Conservation (phyloP, 192 early-diverging fungal species). For the Coemansia sp. region DNA sequence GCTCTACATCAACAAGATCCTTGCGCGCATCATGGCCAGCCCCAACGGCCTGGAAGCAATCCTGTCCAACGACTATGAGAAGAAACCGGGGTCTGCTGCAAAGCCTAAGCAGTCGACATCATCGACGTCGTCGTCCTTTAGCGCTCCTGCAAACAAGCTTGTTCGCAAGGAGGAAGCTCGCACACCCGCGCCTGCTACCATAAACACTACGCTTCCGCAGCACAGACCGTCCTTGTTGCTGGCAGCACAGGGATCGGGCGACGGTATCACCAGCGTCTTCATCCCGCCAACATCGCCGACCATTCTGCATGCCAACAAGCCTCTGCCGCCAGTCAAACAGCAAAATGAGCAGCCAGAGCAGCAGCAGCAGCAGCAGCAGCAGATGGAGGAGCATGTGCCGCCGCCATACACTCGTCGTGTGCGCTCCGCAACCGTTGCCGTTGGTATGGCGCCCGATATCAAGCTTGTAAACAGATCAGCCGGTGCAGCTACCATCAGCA, state of each 20-base stretch:
- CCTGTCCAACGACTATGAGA: conserved; percentile 52
- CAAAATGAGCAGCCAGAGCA: background rate
- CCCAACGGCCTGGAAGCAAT: conserved; percentile 51
- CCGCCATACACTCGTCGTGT: conserved; percentile 33
- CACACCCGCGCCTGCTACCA: background rate
- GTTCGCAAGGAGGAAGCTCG: conserved; percentile 14
- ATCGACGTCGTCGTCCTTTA: background rate
- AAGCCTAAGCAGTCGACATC: conserved; percentile 5
- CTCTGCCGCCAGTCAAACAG: background rate
- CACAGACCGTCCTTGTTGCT: conserved; percentile 12
- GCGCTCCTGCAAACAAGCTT: conserved; percentile 2
- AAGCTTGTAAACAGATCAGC: conserved; percentile 3
- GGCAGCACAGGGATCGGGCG: conserved; percentile 38
- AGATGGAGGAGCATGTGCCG: conserved; percentile 20
- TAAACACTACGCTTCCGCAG: conserved; percentile 8
- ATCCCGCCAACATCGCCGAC: conserved; percentile 42
- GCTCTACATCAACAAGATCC: conserved; percentile 77
- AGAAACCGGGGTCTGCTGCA: background rate
- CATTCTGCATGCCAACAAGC: conserved; percentile 8
- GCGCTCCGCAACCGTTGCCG: conserved; percentile 46
- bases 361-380: background rate
- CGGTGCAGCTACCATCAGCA: conserved; percentile 21
- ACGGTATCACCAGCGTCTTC: conserved; percentile 54
- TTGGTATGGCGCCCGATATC: conserved; percentile 13
- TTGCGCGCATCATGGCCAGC: conserved; percentile 69